Evolutionary conservation across 2,329 filamentous ascomycete genomes (phyloP).

Genomic region (Orbilia brochopaga): DNA sequence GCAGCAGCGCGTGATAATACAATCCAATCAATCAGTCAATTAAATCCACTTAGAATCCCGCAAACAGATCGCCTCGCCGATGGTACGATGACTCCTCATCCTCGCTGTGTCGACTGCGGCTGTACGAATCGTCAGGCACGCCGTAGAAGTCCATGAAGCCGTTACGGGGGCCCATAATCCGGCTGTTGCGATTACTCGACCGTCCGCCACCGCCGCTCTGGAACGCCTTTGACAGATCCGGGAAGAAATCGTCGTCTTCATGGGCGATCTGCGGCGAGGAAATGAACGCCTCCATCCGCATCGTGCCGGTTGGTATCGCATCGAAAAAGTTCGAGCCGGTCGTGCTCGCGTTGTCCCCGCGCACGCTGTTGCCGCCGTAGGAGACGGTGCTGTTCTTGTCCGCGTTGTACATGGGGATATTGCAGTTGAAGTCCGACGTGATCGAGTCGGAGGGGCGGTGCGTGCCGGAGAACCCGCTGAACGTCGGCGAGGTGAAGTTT

Average conservation of each 20-base stretch:
- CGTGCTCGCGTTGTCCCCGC: slow-evolving; percentile 52
- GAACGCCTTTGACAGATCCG: slow-evolving; percentile 51
- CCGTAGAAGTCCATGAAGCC: slow-evolving; percentile 52
- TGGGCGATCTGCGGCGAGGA: slow-evolving; percentile 56
- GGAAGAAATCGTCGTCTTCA: slow-evolving; percentile 52
- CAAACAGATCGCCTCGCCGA: slow-evolving; percentile 61
- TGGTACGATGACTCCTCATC: slow-evolving; percentile 57
- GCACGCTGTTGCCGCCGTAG: slow-evolving; percentile 40
- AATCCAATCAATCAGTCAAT: not conserved
- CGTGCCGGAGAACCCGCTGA: slow-evolving; percentile 42
- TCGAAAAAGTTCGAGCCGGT: slow-evolving; percentile 53
- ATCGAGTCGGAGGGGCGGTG: slow-evolving; percentile 41
- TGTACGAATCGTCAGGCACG: slow-evolving; percentile 56
- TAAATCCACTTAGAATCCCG: slow-evolving; percentile 58
- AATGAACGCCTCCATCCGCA: slow-evolving; percentile 98
- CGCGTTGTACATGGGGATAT: slow-evolving; percentile 34
- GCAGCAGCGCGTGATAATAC: slow-evolving; percentile 1
- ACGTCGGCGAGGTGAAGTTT: slow-evolving; percentile 47
- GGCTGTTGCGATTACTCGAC: slow-evolving; percentile 52
- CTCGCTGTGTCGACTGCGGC: slow-evolving; percentile 56
- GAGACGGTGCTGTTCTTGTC: slow-evolving; percentile 49
- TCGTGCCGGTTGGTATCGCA: slow-evolving; percentile 72
- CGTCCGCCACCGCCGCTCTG: slow-evolving; percentile 51
- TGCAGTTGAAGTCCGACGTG: slow-evolving; percentile 47
- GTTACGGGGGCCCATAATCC: slow-evolving; percentile 51